A percentile compares a stretch with the other conserved stretches of the same genome.
Conservation (phyloP, 2,329 filamentous ascomycete species). For the Fusarium sp. region DNA sequence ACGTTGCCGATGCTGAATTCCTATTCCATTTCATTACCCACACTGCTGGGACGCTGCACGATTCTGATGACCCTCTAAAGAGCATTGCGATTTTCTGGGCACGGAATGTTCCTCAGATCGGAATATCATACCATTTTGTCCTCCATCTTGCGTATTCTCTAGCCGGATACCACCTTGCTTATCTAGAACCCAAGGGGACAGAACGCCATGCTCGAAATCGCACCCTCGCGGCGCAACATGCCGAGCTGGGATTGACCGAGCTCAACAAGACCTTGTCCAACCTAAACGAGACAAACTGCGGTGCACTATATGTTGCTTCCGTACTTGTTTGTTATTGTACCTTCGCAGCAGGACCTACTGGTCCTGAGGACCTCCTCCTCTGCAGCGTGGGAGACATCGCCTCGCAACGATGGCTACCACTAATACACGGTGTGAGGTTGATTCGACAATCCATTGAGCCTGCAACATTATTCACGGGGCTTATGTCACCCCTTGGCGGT, state of each 20-base stretch:
- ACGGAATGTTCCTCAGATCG: conserved; percentile 43
- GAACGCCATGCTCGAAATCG: conserved; percentile 33
- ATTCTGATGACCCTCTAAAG: conserved; percentile 26
- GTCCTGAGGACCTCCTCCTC: conserved; percentile 43
- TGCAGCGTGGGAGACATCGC: conserved; percentile 38
- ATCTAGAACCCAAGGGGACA: conserved; percentile 30
- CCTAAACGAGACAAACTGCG: conserved; percentile 43
- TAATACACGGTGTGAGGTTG: conserved; percentile 41
- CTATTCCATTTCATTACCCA: conserved; percentile 43
- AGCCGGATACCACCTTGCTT: conserved; percentile 42
- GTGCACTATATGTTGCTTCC: conserved; percentile 44
- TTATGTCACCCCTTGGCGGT: conserved; percentile 39
- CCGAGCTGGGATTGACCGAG: conserved; percentile 40
- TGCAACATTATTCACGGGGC: conserved; percentile 42
- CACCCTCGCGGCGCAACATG: conserved; percentile 40
- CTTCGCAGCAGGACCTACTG: conserved; percentile 45
- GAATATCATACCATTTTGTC: conserved; percentile 43
- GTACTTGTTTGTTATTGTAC: conserved; percentile 44
- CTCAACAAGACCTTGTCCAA: conserved; percentile 38
- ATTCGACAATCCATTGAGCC: conserved; percentile 42
- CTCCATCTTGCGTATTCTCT: conserved; percentile 44
- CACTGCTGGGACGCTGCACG: conserved; percentile 39
- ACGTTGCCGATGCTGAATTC: conserved; percentile 44
- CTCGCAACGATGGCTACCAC: conserved; percentile 39
- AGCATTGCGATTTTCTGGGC: conserved; percentile 42